phyloP scores from a whole-genome alignment of 257 asterid species.

The Plantago major region DNA sequence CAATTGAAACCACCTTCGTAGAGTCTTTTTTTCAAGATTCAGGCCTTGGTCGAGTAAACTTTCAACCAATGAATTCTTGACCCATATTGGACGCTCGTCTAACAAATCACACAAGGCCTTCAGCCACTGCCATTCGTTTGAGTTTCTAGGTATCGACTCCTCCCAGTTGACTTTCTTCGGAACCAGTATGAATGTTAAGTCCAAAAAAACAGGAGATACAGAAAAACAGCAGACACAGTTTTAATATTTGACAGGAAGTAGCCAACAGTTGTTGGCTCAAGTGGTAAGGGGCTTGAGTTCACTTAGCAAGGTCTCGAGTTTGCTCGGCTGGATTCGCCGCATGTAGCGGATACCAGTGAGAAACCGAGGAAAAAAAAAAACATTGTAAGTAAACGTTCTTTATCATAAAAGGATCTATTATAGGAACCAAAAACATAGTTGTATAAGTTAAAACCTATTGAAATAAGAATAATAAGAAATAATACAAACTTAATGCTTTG shows the following conservation, averaged over 20 bases:
- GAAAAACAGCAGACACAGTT: background rate
- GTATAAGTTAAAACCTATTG: too few species aligned
- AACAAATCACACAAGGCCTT: conserved; percentile 67
- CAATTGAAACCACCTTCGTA: conserved; percentile 52
- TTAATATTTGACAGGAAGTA: background rate
- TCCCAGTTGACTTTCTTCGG: conserved; percentile 96
- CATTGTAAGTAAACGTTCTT: too few species aligned
- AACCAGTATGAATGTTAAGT: conserved; percentile 82
- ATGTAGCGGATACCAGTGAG: too few species aligned
- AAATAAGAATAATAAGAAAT: too few species aligned
- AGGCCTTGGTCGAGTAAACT: conserved; percentile 57
- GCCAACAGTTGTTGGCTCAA: too few species aligned
- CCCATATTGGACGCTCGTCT: conserved; percentile 89
- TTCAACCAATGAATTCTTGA: conserved; percentile 62
- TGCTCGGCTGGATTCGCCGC: too few species aligned
- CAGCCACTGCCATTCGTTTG: conserved; percentile 78
- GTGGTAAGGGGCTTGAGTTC: too few species aligned
- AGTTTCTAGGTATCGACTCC: conserved; percentile 46
- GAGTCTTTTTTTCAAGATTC: conserved; percentile 38
- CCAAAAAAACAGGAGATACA: conserved; percentile 31
- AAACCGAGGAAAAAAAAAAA: too few species aligned
- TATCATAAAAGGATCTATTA: too few species aligned
- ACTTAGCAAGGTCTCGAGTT: too few species aligned
- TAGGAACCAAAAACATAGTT: too few species aligned
- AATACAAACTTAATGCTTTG: too few species aligned